Evolutionary conservation across 2,329 filamentous ascomycete species (phyloP).

Genomic region (Aspergillus hiratsukae): DNA sequence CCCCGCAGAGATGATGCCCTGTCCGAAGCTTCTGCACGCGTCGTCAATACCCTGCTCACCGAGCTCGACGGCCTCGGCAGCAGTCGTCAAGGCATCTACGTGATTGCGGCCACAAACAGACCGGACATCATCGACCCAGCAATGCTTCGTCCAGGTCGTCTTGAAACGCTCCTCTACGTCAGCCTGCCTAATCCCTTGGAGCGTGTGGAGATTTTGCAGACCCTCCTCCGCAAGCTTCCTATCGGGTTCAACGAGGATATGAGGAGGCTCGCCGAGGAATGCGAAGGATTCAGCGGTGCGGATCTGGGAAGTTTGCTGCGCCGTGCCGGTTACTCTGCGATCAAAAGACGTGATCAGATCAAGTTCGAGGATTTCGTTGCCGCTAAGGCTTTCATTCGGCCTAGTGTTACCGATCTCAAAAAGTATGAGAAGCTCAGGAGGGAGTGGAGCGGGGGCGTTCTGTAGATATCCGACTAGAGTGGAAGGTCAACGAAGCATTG

Average conservation of each 20-base stretch:
- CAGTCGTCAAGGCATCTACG: conserved; percentile 78
- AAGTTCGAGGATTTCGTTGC: conserved; percentile 41
- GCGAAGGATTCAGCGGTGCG: conserved; percentile 71
- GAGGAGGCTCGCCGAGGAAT: conserved; percentile 64
- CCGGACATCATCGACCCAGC: conserved; percentile 96
- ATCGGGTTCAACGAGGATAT: conserved; percentile 53
- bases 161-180: conserved; percentile 85
- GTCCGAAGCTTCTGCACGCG: conserved; percentile 77
- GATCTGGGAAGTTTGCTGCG: conserved; percentile 58
- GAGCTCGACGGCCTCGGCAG: conserved; percentile 80
- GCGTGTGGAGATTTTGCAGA: conserved; percentile 77
- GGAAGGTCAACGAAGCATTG: not conserved
- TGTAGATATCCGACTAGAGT: conserved; percentile 14
- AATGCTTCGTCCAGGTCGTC: conserved; percentile 84
- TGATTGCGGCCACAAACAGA: conserved; percentile 91
- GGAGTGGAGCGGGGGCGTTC: conserved; percentile 42
- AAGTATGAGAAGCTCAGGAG: conserved; percentile 54
- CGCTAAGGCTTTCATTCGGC: conserved; percentile 38
- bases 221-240: conserved; percentile 51
- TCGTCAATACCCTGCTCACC: conserved; percentile 92
- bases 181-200: conserved; percentile 76
- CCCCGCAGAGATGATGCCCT: conserved; percentile 74
- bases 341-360: conserved; percentile 47
- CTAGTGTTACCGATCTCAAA: conserved; percentile 54
- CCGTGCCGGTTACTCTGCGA: conserved; percentile 55